These are phyloP conservation scores for Helicostylum pulchrum DNA, from an alignment of 192 early-diverging fungal genomes.

Conservation along the genomic window DNA sequence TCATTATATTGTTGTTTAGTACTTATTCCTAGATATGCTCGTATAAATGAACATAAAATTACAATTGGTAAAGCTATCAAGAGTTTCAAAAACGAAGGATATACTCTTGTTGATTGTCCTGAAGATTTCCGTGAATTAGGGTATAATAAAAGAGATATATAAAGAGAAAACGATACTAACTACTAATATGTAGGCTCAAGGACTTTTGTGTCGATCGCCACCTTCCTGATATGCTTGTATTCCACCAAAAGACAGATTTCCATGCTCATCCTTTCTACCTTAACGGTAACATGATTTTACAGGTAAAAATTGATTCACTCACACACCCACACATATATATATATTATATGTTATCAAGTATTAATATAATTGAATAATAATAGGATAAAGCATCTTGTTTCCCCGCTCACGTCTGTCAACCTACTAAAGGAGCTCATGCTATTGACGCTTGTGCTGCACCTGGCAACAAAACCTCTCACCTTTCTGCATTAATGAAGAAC, in stretches of 20 bases:
- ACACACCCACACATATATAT: background rate
- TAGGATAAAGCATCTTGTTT: slow-evolving; percentile 94
- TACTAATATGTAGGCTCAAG: slow-evolving; percentile 14
- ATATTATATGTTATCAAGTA: background rate
- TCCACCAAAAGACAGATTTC: slow-evolving; percentile 85
- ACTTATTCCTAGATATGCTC: slow-evolving; percentile 76
- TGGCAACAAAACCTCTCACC: slow-evolving; percentile 96
- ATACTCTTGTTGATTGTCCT: slow-evolving; percentile 38
- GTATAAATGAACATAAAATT: slow-evolving; percentile 81
- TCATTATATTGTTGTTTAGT: slow-evolving; percentile 31
- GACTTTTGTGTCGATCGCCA: slow-evolving; percentile 63
- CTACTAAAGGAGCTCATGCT: slow-evolving; percentile 55
- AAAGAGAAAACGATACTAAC: background rate
- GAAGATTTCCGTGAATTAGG: slow-evolving; percentile 25
- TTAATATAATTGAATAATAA: background rate
- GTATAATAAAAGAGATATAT: slow-evolving; percentile 19
- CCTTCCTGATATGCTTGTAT: slow-evolving; percentile 77
- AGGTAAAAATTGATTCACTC: slow-evolving; percentile 51
- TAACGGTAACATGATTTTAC: slow-evolving; percentile 81
- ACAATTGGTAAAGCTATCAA: slow-evolving; percentile 68
- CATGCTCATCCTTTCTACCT: slow-evolving; percentile 76
- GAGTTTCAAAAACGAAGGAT: slow-evolving; percentile 58
- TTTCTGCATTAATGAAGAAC: slow-evolving; percentile 86
- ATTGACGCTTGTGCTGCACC: slow-evolving; percentile 97
- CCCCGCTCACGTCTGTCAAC: slow-evolving; percentile 79